phyloP scores from a whole-genome alignment of 768 basidiomycete genomes.

The Kwoniella sp. region DNA sequence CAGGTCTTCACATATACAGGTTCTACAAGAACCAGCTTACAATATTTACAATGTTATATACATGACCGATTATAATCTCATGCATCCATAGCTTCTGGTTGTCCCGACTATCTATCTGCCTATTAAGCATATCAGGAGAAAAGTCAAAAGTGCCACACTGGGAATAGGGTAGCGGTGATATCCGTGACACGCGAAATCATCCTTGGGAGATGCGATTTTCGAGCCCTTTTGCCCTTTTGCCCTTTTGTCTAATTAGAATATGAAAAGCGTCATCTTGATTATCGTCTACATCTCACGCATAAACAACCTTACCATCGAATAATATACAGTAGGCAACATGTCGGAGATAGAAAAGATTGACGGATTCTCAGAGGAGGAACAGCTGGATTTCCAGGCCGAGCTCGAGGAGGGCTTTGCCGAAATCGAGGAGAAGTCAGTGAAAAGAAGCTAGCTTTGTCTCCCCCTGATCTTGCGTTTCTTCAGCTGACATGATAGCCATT shows the following conservation, averaged over 20 bases:
- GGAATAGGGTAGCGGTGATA: background rate
- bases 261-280: background rate
- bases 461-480: background rate
- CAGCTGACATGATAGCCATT: background rate
- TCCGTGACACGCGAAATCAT: background rate
- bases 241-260: background rate
- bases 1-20: background rate
- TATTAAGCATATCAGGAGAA: too few relatives aligned
- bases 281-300: background rate
- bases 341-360: conserved; percentile 22
- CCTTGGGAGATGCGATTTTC: background rate
- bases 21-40: too few relatives aligned
- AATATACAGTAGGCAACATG: conserved; percentile 7
- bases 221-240: background rate
- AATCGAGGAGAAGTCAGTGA: conserved; percentile 46
- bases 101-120: too few relatives aligned
- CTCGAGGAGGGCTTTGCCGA: conserved; percentile 47
- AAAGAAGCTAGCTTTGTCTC: background rate
- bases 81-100: background rate
- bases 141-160: background rate
- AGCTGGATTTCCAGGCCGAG: conserved; percentile 46
- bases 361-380: conserved; percentile 42
- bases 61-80: background rate
- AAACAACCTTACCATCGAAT: background rate
- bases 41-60: too few relatives aligned